Evolutionary conservation across 768 basidiomycete genomes (phyloP).

Genomic region (Agaricus subrufescens): DNA sequence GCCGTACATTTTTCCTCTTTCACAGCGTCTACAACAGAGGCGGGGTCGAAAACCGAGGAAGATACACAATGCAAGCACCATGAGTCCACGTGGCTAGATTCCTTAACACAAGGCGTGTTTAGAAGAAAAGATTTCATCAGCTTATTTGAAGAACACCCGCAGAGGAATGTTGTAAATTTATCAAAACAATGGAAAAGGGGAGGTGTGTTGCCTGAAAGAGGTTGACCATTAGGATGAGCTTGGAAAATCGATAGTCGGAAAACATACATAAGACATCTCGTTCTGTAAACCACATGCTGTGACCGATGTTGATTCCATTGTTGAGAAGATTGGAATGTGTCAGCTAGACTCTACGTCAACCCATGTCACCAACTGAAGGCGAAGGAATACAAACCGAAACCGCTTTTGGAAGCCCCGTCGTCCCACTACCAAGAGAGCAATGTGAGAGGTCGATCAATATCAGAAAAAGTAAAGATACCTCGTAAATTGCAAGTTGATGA

Average conservation of each 20-base stretch:
- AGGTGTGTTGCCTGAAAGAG: constrained; percentile 64
- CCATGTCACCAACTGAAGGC: background rate
- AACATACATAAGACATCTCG: constrained; percentile 62
- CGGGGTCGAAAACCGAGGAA: constrained; percentile 58
- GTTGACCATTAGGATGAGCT: background rate
- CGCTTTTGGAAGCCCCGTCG: constrained; percentile 78
- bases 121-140: constrained; percentile 14
- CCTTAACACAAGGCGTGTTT: constrained; percentile 70
- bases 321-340: constrained; percentile 80
- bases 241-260: background rate
- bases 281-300: constrained; percentile 63
- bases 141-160: background rate
- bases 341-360: constrained; percentile 35
- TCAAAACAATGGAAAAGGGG: constrained; percentile 89
- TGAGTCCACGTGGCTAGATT: constrained; percentile 78
- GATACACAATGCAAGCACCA: constrained; percentile 70
- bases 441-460: background rate
- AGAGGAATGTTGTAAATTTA: constrained; percentile 39
- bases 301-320: constrained; percentile 69
- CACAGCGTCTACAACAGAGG: constrained; percentile 67
- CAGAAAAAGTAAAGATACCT: constrained; percentile 38
- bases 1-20: constrained; percentile 67
- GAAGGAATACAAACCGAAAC: constrained; percentile 54
- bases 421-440: constrained; percentile 45
- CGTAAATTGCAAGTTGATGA: constrained; percentile 83